These are phyloP conservation scores for Amanita phalloides DNA, from an alignment of 768 basidiomycete species.

Conservation along the genomic window DNA sequence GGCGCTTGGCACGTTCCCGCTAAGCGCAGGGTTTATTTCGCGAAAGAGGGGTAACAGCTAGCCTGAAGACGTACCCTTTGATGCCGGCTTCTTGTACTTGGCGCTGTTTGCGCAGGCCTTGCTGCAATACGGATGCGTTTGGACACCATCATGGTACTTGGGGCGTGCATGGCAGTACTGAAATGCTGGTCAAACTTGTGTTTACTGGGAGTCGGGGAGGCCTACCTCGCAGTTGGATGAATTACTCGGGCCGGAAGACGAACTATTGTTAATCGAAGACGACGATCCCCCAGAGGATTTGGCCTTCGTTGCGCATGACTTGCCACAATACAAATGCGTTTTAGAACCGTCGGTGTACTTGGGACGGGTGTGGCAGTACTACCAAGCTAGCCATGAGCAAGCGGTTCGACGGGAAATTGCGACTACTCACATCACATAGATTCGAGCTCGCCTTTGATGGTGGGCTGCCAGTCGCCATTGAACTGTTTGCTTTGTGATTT, in stretches of 20 bases:
- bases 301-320: slow-evolving; percentile 42
- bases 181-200: not conserved
- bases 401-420: not conserved
- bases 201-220: slow-evolving; percentile 5
- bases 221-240: slow-evolving; percentile 42
- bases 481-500: slow-evolving; percentile 3
- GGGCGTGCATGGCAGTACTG: slow-evolving; percentile 53
- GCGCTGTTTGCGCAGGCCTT: slow-evolving; percentile 43
- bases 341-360: slow-evolving; percentile 46
- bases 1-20: slow-evolving; percentile 39
- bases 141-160: slow-evolving; percentile 46
- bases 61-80: slow-evolving; percentile 12
- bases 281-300: slow-evolving; percentile 14
- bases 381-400: slow-evolving; percentile 4
- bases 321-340: slow-evolving; percentile 49
- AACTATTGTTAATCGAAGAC: slow-evolving; percentile 11
- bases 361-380: slow-evolving; percentile 47
- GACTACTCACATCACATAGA: slow-evolving; percentile 39
- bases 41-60: not conserved
- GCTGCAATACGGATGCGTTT: slow-evolving; percentile 51
- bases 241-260: slow-evolving; percentile 15
- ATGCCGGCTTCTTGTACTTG: slow-evolving; percentile 12
- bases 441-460: slow-evolving; percentile 20
- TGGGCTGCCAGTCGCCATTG: slow-evolving; percentile 15
- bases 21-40: not conserved